Percentiles rank a stretch among this genome's conserved stretches.
Conservation (phyloP, 306 rosid genomes). For the Vicia faba region DNA sequence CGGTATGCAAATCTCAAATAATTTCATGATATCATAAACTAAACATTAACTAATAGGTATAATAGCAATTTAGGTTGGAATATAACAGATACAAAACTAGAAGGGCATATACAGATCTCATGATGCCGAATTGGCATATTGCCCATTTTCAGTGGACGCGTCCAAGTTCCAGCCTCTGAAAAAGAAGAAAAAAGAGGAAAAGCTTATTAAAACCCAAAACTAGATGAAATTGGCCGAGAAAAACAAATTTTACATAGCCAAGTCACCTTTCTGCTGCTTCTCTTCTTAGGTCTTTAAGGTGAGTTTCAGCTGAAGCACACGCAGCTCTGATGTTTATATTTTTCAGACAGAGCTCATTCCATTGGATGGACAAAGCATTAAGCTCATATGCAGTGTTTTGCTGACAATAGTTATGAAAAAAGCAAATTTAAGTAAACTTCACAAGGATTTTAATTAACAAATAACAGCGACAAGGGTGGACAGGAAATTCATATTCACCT, state of each 20-base stretch:
- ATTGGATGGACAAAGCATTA: conserved; percentile 81
- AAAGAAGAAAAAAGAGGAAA: conserved; percentile 7
- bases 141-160: conserved; percentile 52
- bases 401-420: conserved; percentile 47
- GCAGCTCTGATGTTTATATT: conserved; percentile 79
- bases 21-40: neutral
- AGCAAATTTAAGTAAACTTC: conserved; percentile 22
- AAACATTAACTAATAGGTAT: neutral
- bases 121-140: conserved; percentile 40
- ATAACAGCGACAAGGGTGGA: conserved; percentile 13
- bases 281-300: conserved; percentile 54
- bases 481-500: conserved; percentile 55
- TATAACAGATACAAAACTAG: conserved; percentile 14
- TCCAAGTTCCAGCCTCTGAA: conserved; percentile 83
- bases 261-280: conserved; percentile 75
- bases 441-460: conserved; percentile 29
- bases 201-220: conserved; percentile 35
- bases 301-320: conserved; percentile 65
- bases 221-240: conserved; percentile 15
- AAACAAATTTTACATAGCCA: neutral
- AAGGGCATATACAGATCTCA: conserved; percentile 42
- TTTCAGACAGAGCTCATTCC: conserved; percentile 87
- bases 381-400: conserved; percentile 94
- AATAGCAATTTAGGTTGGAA: neutral
- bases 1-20: neutral